Base-by-base conservation (phyloP, 1,284 basidiomycete species). In the Cryptococcus depauperatus region DNA sequence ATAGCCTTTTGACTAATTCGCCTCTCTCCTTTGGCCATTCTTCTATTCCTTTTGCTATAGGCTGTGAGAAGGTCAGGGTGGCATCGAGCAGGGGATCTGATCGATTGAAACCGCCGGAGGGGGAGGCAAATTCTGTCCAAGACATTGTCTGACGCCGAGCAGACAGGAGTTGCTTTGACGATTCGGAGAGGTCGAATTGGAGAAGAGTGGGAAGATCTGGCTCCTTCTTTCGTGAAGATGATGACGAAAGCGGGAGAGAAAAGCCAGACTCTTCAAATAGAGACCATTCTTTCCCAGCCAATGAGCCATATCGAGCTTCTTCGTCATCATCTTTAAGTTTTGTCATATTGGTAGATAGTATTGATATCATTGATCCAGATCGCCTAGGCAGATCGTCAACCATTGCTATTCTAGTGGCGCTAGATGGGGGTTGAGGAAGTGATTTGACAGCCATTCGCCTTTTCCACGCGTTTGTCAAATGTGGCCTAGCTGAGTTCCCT, bases 261-360 rank as follows among this genome's bases (percentile, higher is more conserved):
- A 92, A 91, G 0, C 88, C 88, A 63, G 79, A 75, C 32, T 77
- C 73, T 73, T 89, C 85, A 58, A 92, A 92, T 62, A 84, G 81
- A 10, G 85, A 85, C 88, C 88, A 92, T 62, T 82, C 84, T 54
- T 88, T 73, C 51, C 90, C 85, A 0, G 85, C 84, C 55, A 91
- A 62, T 49, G 79, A 85, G 46, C 80, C 76, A 68, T 83, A 91
- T n/a, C 79, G 73, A 49, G 82, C 82, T 46, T 81, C 80, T 7
- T 75, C 75, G 19, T 54, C 60, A 18, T 62, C 60, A 16, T 57
- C 60, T 22, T 60, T 56, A 7, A 43, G 32, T 39, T 51, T 35
- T 22, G n/a, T n/a, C n/a, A n/a, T n/a, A n/a, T n/a, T n/a, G n/a
- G n/a, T n/a, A n/a, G n/a, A n/a, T n/a, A n/a, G n/a, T n/a, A n/a